Evolutionary conservation across 2,329 filamentous ascomycete species (phyloP), one percentile per base, ranked within the genome.

Genomic region (Stenocarpella maydis): DNA sequence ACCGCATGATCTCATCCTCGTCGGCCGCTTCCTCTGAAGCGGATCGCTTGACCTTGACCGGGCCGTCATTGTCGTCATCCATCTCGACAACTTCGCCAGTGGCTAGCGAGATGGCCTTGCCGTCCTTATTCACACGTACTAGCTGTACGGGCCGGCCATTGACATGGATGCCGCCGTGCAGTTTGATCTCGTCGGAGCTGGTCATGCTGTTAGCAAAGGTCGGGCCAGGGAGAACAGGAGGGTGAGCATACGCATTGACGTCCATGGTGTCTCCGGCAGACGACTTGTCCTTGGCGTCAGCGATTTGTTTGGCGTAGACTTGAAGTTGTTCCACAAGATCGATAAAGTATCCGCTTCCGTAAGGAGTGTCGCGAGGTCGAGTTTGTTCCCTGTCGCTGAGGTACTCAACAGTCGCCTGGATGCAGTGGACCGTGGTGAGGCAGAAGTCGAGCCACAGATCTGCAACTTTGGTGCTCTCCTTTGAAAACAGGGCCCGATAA

Each of bases 271-370:
- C 83, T 43, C 86, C 84, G 72, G 88, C 85, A 71, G 84, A 85
- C 77, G 88, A 85, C 76, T 89, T 90, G 76, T 91, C 87, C 77
- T 93, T 91, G 73, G 90, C 88, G 74, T 90, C 90, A 73, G 91
- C 90, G 76, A 98, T 90, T 79, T 96, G 92, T 76, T 90, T 88
- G 71, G 94, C 95, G 88, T 97, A 97, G 79, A 93, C 89, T 79
- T 91, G 89, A 76, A 98, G 94, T 88, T 98, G 95, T 80, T 97
- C 93, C 80, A 97, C 91, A 71, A 98, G 90, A 84, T 98, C 95
- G 83, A 98, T 91, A 80, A 98, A 98, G 83, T 98, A 98, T 78
- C 93, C 93, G 87, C 92, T 94, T 86, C 91, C 96, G 85, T 98
- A 98, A 74, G 94, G 94, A 76, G 92, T 91, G 81, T 98, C 95